Percentiles rank a stretch among this genome's conserved stretches.
phyloP scores from a whole-genome alignment of 176 grass and related monocot species.

The Ampelocalamus luodianensis region DNA sequence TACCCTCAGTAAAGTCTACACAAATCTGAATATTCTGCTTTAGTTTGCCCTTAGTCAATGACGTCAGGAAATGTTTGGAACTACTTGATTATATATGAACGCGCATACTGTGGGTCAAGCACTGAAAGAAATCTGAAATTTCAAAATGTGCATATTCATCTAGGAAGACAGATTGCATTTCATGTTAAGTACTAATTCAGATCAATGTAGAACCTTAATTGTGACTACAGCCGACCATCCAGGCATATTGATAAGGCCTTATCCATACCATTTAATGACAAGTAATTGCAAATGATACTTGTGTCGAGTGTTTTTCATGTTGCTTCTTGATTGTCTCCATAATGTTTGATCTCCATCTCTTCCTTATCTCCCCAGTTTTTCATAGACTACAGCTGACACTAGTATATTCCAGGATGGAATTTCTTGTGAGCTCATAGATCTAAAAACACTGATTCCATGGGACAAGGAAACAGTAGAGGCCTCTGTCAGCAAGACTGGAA shows the following conservation, averaged over 20 bases:
- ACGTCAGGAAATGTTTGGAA: background rate
- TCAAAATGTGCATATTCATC: background rate
- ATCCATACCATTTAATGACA: background rate
- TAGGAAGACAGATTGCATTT: background rate
- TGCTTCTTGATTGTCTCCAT: background rate
- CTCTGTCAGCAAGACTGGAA: constrained; percentile 90
- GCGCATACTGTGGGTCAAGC: background rate
- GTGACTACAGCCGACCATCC: background rate
- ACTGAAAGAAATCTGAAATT: background rate
- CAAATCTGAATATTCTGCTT: background rate
- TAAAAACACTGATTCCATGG: constrained; percentile 94
- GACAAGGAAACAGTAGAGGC: constrained; percentile 88
- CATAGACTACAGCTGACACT: background rate
- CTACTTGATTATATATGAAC: constrained; percentile 1
- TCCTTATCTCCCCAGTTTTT: background rate
- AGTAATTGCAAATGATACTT: background rate
- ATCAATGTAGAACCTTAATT: background rate
- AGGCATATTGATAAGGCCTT: background rate
- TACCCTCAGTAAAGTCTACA: background rate
- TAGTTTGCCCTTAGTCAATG: background rate
- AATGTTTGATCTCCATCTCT: background rate
- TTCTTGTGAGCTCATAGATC: constrained; percentile 94
- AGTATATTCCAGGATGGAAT: constrained; percentile 73
- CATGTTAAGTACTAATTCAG: background rate
- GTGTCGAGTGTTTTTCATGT: background rate